Evolutionary conservation across 1,284 basidiomycete genomes (phyloP).

Genomic region (Laetiporus sulphureus): DNA sequence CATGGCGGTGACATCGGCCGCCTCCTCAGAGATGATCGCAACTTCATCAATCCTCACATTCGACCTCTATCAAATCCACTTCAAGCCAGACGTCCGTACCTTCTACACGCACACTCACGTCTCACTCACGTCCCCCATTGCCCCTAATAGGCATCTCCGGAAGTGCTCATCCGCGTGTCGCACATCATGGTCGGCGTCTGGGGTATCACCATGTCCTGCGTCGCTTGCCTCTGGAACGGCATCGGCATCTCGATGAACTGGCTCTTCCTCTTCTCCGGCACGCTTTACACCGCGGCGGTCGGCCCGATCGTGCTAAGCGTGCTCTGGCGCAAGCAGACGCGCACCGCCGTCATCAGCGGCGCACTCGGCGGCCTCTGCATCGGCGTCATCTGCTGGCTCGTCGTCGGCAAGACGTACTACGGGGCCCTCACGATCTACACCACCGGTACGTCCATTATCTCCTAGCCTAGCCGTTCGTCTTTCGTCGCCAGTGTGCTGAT

Average conservation of each 20-base stretch:
- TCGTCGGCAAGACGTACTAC: constrained; percentile 8
- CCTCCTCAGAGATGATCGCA: constrained; percentile 42
- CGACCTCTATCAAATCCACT: constrained; percentile 37
- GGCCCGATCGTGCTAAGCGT: constrained; percentile 24
- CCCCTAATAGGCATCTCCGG: constrained; percentile 28
- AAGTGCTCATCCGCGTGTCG: constrained; percentile 15
- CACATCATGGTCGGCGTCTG: constrained; percentile 13
- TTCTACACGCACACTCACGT: constrained; percentile 6
- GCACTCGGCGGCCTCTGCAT: constrained; percentile 12
- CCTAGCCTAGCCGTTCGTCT: not conserved
- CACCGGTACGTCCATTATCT: constrained; percentile 3
- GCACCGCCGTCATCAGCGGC: constrained; percentile 10
- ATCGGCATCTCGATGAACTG: constrained; percentile 20
- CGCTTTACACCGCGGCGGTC: constrained; percentile 22
- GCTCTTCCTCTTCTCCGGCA: constrained; percentile 11
- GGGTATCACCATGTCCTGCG: constrained; percentile 12
- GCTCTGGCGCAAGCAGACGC: constrained; percentile 17
- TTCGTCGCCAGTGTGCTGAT: too few species aligned
- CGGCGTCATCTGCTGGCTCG: constrained; percentile 14
- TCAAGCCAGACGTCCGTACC: constrained; percentile 33
- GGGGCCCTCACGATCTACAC: constrained; percentile 5
- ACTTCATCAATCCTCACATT: constrained; percentile 39
- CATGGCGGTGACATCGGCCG: constrained; percentile 37
- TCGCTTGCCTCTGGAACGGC: constrained; percentile 23
- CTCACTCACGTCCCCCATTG: not conserved